Conservation (phyloP, 1,139 yeast genomes). For the Taphrina confusa region DNA sequence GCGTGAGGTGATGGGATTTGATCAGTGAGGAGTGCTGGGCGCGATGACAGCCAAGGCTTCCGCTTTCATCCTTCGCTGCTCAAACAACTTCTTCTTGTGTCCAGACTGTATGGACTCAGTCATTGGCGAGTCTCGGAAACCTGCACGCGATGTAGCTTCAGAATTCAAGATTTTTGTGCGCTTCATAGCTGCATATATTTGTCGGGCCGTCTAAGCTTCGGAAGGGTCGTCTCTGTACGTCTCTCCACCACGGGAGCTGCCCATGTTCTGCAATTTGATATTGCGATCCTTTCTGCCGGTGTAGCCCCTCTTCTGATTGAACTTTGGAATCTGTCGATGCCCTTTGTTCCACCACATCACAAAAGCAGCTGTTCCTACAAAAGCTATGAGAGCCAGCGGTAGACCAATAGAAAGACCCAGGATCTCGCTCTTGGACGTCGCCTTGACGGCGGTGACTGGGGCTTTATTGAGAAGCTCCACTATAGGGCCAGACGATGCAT, state of each 20-base stretch:
- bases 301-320: slow-evolving; percentile 10
- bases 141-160: too few species aligned
- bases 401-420: slow-evolving; percentile 27
- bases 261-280: slow-evolving; percentile 19
- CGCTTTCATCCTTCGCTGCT: too few species aligned
- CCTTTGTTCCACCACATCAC: slow-evolving; percentile 35
- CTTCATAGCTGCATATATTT: too few species aligned
- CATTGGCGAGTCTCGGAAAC: too few species aligned
- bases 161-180: too few species aligned
- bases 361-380: slow-evolving; percentile 23
- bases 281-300: slow-evolving; percentile 24
- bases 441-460: neutral
- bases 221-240: slow-evolving; percentile 14
- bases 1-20: too few species aligned
- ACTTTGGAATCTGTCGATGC: slow-evolving; percentile 29
- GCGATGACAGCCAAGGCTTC: too few species aligned
- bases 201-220: too few species aligned
- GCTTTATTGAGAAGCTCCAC: slow-evolving; percentile 19
- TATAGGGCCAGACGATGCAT: slow-evolving; percentile 19
- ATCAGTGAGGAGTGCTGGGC: too few species aligned
- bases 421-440: slow-evolving; percentile 16
- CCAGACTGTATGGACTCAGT: too few species aligned
- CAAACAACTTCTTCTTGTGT: too few species aligned
- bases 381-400: slow-evolving; percentile 27
- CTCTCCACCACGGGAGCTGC: neutral